Conservation (phyloP, 139 green algal genomes). For the Edaphochlamys debaryana region DNA sequence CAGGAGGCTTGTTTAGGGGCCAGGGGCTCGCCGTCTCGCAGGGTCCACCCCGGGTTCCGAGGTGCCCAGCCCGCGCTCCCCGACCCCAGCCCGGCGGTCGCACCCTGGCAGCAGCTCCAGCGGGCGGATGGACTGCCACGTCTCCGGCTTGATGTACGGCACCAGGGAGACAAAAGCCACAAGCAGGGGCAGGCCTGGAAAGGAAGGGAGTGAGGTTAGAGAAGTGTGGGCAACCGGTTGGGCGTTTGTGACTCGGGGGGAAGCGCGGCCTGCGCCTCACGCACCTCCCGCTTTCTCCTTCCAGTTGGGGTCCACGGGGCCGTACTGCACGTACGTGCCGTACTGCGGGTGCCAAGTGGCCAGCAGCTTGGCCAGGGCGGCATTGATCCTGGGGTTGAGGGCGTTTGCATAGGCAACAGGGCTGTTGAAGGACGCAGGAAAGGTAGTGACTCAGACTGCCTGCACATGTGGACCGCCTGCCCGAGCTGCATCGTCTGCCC, state of each 20-base stretch:
- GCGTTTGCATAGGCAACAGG: background rate
- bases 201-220: background rate
- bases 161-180: slow-evolving; percentile 44
- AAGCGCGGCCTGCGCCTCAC: no score
- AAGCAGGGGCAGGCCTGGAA: slow-evolving; percentile 9
- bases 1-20: no score
- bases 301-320: slow-evolving; percentile 28
- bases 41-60: no score
- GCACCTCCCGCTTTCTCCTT: slow-evolving; percentile 19
- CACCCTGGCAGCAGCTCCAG: slow-evolving; percentile 62
- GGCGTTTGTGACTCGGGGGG: no score
- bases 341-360: slow-evolving; percentile 63
- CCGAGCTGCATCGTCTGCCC: no score
- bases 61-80: no score
- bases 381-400: slow-evolving; percentile 38
- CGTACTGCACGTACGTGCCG: slow-evolving; percentile 41
- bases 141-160: slow-evolving; percentile 54
- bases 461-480: background rate
- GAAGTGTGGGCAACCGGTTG: background rate
- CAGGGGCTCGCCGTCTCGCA: no score
- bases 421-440: no score
- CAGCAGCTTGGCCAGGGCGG: slow-evolving; percentile 53
- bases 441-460: no score
- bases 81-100: background rate
- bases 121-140: slow-evolving; percentile 36